These are phyloP conservation scores for Datisca glomerata DNA, from an alignment of 306 rosid genomes.

Conservation along the genomic window DNA sequence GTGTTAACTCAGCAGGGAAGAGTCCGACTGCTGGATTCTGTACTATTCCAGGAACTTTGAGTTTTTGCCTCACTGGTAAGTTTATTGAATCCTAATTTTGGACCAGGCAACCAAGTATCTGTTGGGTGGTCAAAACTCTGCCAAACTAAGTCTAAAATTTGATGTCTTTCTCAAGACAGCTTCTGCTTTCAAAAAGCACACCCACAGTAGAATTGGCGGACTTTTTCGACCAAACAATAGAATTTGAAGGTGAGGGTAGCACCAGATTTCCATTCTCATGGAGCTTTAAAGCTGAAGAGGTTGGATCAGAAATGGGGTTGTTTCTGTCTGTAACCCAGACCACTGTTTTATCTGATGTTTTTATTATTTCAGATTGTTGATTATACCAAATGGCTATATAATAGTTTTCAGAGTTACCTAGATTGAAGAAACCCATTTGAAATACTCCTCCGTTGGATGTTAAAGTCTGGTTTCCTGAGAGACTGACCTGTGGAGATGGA, in stretches of 20 bases:
- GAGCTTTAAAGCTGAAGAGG: constrained; percentile 7
- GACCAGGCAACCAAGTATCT: constrained; percentile 26
- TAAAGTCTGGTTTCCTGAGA: too few species aligned
- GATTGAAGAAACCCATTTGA: too few species aligned
- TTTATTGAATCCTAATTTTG: constrained; percentile 12
- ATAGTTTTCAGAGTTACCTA: too few species aligned
- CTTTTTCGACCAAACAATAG: constrained; percentile 15
- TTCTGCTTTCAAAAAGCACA: constrained; percentile 17
- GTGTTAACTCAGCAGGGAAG: constrained; percentile 8
- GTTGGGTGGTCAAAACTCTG: too few species aligned
- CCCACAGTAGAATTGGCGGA: constrained; percentile 4
- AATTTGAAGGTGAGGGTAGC: background rate
- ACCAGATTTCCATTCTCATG: too few species aligned
- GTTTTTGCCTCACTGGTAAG: background rate
- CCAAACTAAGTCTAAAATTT: background rate
- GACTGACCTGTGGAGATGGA: too few species aligned
- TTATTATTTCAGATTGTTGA: too few species aligned
- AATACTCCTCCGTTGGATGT: too few species aligned
- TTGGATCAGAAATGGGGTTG: constrained; percentile 24
- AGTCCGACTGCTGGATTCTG: constrained; percentile 18
- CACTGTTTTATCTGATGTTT: too few species aligned
- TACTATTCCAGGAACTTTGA: constrained; percentile 10
- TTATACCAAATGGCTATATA: constrained; percentile 37
- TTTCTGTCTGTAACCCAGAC: too few species aligned
- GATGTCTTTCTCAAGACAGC: constrained; percentile 8